Conservation (phyloP, 2,329 filamentous ascomycete genomes). For the Alternaria gaisen region DNA sequence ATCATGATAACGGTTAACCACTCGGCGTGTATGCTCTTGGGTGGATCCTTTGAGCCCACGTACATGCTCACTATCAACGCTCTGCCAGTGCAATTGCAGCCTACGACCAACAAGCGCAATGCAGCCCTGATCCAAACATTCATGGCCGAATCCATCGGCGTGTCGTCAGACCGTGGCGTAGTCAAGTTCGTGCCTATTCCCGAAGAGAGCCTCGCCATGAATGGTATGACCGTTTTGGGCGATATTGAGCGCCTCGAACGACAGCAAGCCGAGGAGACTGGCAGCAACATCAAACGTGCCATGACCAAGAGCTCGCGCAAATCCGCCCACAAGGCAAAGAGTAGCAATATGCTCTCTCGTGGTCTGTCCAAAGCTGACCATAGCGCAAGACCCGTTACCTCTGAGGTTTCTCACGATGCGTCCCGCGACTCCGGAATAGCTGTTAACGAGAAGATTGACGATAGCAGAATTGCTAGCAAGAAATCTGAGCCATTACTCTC, state of each 20-base stretch:
- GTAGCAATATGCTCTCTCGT: constrained; percentile 48
- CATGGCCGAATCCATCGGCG: constrained; percentile 74
- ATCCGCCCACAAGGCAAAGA: constrained; percentile 48
- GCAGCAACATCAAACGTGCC: constrained; percentile 53
- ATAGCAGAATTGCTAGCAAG: constrained; percentile 34
- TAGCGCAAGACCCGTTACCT: constrained; percentile 36
- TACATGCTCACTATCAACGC: constrained; percentile 80
- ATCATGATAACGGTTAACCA: constrained; percentile 81
- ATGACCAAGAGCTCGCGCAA: constrained; percentile 50
- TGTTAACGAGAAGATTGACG: constrained; percentile 39
- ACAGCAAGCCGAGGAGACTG: constrained; percentile 54
- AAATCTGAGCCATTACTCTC: constrained; percentile 34
- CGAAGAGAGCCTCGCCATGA: constrained; percentile 76
- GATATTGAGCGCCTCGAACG: constrained; percentile 70
- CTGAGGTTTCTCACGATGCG: constrained; percentile 46
- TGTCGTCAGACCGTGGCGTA: constrained; percentile 72
- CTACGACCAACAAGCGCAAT: constrained; percentile 82
- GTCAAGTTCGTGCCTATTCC: constrained; percentile 74
- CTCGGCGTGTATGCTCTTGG: constrained; percentile 77
- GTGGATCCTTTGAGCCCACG: constrained; percentile 77
- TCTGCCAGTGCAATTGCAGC: constrained; percentile 72
- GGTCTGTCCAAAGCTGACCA: constrained; percentile 42
- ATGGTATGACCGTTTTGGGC: constrained; percentile 73
- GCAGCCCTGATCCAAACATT: constrained; percentile 79
- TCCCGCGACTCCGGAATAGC: constrained; percentile 49